Evolutionary conservation across 2,329 filamentous ascomycete genomes (phyloP).

Genomic region (Magnaporthiopsis rhizophila): DNA sequence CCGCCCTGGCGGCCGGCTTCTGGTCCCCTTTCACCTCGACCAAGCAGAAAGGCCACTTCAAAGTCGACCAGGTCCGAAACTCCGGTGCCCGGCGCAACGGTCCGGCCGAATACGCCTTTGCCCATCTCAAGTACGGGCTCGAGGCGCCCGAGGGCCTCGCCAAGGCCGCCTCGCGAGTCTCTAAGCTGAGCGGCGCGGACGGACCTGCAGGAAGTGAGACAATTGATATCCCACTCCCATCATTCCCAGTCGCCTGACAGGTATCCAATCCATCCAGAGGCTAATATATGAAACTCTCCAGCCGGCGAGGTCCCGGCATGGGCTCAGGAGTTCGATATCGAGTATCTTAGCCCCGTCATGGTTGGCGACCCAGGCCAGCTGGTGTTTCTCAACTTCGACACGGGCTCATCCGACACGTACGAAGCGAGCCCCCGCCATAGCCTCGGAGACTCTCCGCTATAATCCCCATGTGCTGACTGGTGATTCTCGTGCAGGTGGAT

Average conservation of each 20-base stretch:
- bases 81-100: constrained; percentile 24
- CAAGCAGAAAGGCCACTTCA: constrained; percentile 15
- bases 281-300: neutral
- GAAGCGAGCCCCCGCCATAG: constrained; percentile 24
- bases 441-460: too few relatives aligned
- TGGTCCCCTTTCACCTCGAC: neutral
- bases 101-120: constrained; percentile 21
- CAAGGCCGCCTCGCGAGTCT: constrained; percentile 1
- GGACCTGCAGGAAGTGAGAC: neutral
- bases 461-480: constrained; percentile 7
- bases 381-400: constrained; percentile 63
- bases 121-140: constrained; percentile 29
- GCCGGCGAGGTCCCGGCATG: constrained; percentile 19
- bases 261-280: neutral
- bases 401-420: constrained; percentile 56
- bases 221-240: neutral
- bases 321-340: constrained; percentile 34
- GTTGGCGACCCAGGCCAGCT: constrained; percentile 51
- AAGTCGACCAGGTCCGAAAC: constrained; percentile 27
- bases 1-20: neutral
- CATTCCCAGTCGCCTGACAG: neutral
- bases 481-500: constrained; percentile 36
- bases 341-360: constrained; percentile 54
- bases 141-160: constrained; percentile 20
- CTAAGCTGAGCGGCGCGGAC: neutral